Base-by-base conservation (phyloP, 352 stramenopile species). In the Globisporangium nunn region DNA sequence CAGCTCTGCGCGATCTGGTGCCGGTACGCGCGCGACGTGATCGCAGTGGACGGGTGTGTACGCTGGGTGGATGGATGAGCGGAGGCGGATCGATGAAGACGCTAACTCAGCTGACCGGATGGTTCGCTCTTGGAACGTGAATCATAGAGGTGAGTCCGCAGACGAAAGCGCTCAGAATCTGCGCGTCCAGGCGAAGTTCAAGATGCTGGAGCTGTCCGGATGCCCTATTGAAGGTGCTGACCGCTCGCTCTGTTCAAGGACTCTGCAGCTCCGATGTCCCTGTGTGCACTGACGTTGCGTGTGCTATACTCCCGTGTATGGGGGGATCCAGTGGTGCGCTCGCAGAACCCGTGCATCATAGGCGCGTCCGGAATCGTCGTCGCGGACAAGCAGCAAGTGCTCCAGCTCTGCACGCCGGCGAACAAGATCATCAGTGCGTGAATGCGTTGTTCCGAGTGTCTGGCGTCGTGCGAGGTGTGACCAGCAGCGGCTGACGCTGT, bases 1-100 rank as follows among this genome's bases (percentile, higher is more conserved):
- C 62, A 79, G 49, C 73, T 91, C 49, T 79, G 74, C 35, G 69
- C 75, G 23, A 87, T 91, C 28, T 91, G 81, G 81, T 65, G 56
- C 18, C 72, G 73, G 35, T 91, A 87, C 51, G 74, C 75, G 2
- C 67, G 71, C 37, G 74, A 88, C 55, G 58, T 84, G 31, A 66
- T 87, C 52, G 59, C 66, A 18, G 67, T 50, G 40, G 74, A 90
- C 41, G 54, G 78, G 55, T 66, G 53, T n/a, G 58, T 46, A 4
- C 4, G 7, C 10, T 15, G 6, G 8, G 18, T 4, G 29, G 18
- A 4, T 28, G 30, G 15, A 6, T 31, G 7, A 37, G 18, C 6
- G 10, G 18, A 17, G 8, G 40, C 40, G 15, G 23, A 1, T 23
- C 23, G 23, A 23, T 23, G 23, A 23, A 23, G 23, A 23, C 23